These are phyloP conservation scores for Rhynchospora tenuis DNA, from an alignment of 176 grass and related monocot species.

Conservation along the genomic window DNA sequence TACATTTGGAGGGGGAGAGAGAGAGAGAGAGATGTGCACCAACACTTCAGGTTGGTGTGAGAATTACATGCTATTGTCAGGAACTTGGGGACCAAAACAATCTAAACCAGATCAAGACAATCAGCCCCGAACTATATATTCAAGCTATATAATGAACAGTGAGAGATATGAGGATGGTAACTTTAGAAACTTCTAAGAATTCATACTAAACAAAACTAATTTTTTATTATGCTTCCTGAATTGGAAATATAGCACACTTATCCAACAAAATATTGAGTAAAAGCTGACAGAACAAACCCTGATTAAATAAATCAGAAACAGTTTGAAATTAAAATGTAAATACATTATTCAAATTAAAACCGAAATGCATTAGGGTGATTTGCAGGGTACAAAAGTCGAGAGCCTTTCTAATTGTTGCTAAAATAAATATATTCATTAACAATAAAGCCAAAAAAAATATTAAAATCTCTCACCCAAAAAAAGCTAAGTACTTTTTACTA, in stretches of 20 bases:
- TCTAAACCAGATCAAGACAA: background rate
- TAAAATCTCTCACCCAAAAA: background rate
- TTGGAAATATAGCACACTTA: background rate
- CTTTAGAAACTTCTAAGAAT: background rate
- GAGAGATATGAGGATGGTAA: background rate
- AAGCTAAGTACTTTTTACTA: no score
- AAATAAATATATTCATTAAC: constrained; percentile 1
- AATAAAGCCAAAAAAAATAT: background rate
- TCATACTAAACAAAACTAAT: background rate
- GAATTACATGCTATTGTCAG: background rate
- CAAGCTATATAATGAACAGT: background rate
- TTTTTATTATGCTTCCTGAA: background rate
- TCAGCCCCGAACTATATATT: background rate
- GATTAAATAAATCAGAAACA: background rate
- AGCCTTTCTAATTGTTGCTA: background rate
- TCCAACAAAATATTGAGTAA: background rate
- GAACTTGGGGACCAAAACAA: constrained; percentile 6
- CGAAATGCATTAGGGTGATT: background rate
- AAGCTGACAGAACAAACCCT: background rate
- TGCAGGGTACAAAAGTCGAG: background rate
- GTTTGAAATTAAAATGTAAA: background rate
- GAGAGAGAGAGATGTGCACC: background rate
- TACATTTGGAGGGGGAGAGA: background rate
- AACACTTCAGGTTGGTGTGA: constrained; percentile 12
- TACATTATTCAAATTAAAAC: background rate